Conservation (phyloP, 164 flowering plant species). For the Saururus chinensis region DNA sequence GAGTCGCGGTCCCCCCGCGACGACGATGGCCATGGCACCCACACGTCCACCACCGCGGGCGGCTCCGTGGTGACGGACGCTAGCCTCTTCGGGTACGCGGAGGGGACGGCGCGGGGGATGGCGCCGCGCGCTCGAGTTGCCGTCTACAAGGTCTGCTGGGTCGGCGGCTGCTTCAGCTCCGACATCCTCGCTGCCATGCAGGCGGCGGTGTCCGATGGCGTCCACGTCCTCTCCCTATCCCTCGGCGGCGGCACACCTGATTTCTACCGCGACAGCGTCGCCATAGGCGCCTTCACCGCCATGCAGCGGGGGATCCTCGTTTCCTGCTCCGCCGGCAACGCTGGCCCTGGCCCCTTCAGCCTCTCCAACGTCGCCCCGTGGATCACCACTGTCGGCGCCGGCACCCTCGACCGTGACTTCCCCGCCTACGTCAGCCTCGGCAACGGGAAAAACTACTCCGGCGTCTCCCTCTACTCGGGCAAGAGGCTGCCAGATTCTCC, state of each 20-base stretch:
- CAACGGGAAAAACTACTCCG: constrained; percentile 47
- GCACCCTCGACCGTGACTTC: constrained; percentile 85
- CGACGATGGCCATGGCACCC: constrained; percentile 91
- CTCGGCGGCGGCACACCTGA: constrained; percentile 58
- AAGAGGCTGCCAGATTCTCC: constrained; percentile 21
- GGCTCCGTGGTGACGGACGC: constrained; percentile 58
- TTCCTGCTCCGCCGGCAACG: constrained; percentile 87
- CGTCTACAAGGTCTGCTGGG: constrained; percentile 82
- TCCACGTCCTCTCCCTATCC: constrained; percentile 72
- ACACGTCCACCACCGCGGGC: constrained; percentile 76
- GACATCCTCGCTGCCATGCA: constrained; percentile 77
- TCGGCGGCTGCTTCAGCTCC: constrained; percentile 62
- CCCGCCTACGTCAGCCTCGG: constrained; percentile 59
- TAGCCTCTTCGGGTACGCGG: constrained; percentile 64
- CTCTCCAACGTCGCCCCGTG: constrained; percentile 86
- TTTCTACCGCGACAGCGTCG: constrained; percentile 45
- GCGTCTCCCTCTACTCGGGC: constrained; percentile 62
- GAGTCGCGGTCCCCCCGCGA: constrained; percentile 85
- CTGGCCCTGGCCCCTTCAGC: constrained; percentile 41
- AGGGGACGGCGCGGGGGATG: constrained; percentile 86
- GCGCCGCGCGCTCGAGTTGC: constrained; percentile 70
- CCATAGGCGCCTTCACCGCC: constrained; percentile 74
- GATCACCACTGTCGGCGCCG: constrained; percentile 87
- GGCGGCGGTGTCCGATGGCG: constrained; percentile 69
- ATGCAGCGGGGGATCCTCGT: constrained; percentile 57